These are phyloP conservation scores for Acacia crassicarpa DNA, from an alignment of 306 rosid species.

Conservation along the genomic window DNA sequence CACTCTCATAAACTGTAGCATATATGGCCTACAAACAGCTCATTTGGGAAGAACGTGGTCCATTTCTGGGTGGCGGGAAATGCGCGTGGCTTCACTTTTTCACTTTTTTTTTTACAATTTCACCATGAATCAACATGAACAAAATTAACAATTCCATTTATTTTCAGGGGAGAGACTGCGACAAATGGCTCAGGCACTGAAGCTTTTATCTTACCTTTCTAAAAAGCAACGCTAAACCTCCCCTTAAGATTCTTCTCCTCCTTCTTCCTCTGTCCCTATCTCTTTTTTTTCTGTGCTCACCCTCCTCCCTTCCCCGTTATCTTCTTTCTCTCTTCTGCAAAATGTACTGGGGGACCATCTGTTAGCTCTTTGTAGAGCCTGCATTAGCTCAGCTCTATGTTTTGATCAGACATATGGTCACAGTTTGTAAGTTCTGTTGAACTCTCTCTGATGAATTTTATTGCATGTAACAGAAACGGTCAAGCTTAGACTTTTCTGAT, in stretches of 20 bases:
- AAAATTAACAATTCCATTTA: constrained; percentile 25
- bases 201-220: constrained; percentile 42
- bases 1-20: background rate
- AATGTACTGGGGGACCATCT: background rate
- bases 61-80: constrained; percentile 30
- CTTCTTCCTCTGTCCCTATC: background rate
- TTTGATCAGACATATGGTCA: constrained; percentile 31
- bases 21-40: background rate
- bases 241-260: constrained; percentile 49
- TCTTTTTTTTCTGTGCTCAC: background rate
- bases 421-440: constrained; percentile 37
- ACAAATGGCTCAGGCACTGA: constrained; percentile 58
- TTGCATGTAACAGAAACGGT: constrained; percentile 35
- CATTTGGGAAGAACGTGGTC: background rate
- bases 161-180: constrained; percentile 58
- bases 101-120: background rate
- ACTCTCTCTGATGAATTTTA: constrained; percentile 32
- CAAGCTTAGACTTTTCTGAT: constrained; percentile 8
- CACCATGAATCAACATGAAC: constrained; percentile 13
- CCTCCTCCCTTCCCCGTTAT: constrained; percentile 15
- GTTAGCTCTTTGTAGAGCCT: background rate
- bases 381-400: constrained; percentile 30
- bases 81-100: constrained; percentile 52
- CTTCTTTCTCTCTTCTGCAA: background rate
- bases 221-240: constrained; percentile 48